Evolutionary conservation across 2,329 filamentous ascomycete genomes (phyloP).

Genomic region (Aspergillus floridensis): DNA sequence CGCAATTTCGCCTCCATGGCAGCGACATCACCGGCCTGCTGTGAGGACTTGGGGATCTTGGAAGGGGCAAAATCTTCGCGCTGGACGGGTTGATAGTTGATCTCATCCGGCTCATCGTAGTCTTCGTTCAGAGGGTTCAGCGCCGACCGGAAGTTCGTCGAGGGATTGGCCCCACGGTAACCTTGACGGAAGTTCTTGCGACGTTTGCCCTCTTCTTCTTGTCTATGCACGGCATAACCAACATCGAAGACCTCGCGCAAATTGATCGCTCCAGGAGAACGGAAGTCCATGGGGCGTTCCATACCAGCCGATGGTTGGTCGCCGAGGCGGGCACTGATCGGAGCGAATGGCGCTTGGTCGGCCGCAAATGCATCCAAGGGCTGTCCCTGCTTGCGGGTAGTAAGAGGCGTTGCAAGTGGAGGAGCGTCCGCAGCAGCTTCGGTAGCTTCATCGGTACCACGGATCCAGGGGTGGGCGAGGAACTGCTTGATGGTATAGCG

Average conservation of each 20-base stretch:
- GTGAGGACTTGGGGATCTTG: constrained; percentile 64
- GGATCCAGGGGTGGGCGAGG: constrained; percentile 91
- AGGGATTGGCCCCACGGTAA: constrained; percentile 54
- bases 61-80: constrained; percentile 47
- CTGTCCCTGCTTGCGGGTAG: constrained; percentile 54
- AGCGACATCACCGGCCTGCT: constrained; percentile 59
- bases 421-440: constrained; percentile 67
- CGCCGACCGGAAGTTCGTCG: constrained; percentile 59
- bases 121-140: constrained; percentile 65
- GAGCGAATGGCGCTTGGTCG: constrained; percentile 42
- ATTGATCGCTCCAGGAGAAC: constrained; percentile 91
- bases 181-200: constrained; percentile 78
- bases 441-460: constrained; percentile 65
- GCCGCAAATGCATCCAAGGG: constrained; percentile 50
- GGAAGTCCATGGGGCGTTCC: constrained; percentile 81
- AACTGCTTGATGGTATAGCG: constrained; percentile 92
- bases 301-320: constrained; percentile 54
- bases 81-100: constrained; percentile 15
- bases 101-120: constrained; percentile 59
- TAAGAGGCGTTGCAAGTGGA: constrained; percentile 66
- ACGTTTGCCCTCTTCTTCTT: constrained; percentile 93
- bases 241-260: constrained; percentile 97
- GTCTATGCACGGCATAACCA: constrained; percentile 92
- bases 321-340: constrained; percentile 53
- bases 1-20: constrained; percentile 84